These are phyloP conservation scores for Polyporus tsugae DNA, from an alignment of 1,284 basidiomycete genomes.

Conservation along the genomic window DNA sequence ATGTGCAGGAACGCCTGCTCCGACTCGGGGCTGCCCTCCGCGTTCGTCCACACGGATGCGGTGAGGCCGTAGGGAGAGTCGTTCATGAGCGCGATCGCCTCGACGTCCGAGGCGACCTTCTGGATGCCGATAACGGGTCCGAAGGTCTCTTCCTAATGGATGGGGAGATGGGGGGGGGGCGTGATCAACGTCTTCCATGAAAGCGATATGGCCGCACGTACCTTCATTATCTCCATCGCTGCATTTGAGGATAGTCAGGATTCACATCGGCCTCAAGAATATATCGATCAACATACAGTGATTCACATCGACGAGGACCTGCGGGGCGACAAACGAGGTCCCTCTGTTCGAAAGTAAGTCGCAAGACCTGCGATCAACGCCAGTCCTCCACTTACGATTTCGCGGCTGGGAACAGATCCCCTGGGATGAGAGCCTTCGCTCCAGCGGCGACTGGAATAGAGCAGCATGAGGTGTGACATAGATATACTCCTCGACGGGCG, in stretches of 20 bases:
- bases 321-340: slow-evolving; percentile 88
- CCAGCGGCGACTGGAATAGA: slow-evolving; percentile 71
- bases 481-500: not conserved
- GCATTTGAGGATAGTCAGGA: slow-evolving; percentile 10
- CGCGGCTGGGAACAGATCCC: slow-evolving; percentile 73
- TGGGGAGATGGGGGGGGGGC: not conserved
- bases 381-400: slow-evolving; percentile 56
- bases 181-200: not conserved
- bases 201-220: slow-evolving; percentile 35
- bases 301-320: slow-evolving; percentile 88
- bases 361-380: not conserved
- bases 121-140: slow-evolving; percentile 93
- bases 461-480: not conserved
- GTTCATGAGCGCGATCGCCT: slow-evolving; percentile 92
- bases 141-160: slow-evolving; percentile 79
- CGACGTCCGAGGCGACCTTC: slow-evolving; percentile 86
- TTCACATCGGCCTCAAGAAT: slow-evolving; percentile 6
- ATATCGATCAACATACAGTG: slow-evolving; percentile 67
- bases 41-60: slow-evolving; percentile 92
- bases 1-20: slow-evolving; percentile 76
- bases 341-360: slow-evolving; percentile 53
- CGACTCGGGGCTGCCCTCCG: slow-evolving; percentile 62
- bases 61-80: slow-evolving; percentile 96
- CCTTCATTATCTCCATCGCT: slow-evolving; percentile 95
- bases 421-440: slow-evolving; percentile 80